Evolutionary conservation across 2,329 filamentous ascomycete genomes (phyloP).

Genomic region (Fusarium brachygibbosum): DNA sequence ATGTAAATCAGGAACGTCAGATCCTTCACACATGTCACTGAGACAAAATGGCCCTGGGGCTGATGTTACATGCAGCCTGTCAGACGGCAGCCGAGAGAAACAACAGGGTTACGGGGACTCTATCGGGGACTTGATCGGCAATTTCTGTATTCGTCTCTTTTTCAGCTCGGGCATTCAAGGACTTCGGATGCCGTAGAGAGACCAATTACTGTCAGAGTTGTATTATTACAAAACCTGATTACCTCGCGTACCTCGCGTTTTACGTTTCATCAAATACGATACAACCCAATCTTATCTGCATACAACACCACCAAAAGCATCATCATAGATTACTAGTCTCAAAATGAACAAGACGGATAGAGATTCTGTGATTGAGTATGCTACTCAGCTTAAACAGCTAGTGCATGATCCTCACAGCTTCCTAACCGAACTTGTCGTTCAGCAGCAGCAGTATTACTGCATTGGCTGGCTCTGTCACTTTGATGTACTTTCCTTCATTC

Average conservation of each 20-base stretch:
- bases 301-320: neutral
- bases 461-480: slow-evolving; percentile 37
- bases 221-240: slow-evolving; percentile 12
- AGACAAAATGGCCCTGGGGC: neutral
- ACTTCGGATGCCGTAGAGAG: slow-evolving; percentile 23
- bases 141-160: too few relatives aligned
- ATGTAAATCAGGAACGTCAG: neutral
- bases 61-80: slow-evolving; percentile 8
- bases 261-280: slow-evolving; percentile 5
- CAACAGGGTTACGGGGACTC: slow-evolving; percentile 13
- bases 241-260: slow-evolving; percentile 3
- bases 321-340: neutral
- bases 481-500: slow-evolving; percentile 23
- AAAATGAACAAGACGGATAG: slow-evolving; percentile 34
- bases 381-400: slow-evolving; percentile 25
- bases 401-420: slow-evolving; percentile 39
- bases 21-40: neutral
- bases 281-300: neutral
- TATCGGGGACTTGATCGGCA: slow-evolving; percentile 19
- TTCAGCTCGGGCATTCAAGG: slow-evolving; percentile 6
- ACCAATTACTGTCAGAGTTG: neutral
- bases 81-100: slow-evolving; percentile 26
- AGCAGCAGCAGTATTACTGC: slow-evolving; percentile 39
- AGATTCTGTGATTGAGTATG: slow-evolving; percentile 34
- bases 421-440: slow-evolving; percentile 31